A percentile compares a stretch with the other conserved stretches of the same genome.
These are phyloP conservation scores for Lactifluus volemus DNA, from an alignment of 768 basidiomycete species.

Conservation along the genomic window DNA sequence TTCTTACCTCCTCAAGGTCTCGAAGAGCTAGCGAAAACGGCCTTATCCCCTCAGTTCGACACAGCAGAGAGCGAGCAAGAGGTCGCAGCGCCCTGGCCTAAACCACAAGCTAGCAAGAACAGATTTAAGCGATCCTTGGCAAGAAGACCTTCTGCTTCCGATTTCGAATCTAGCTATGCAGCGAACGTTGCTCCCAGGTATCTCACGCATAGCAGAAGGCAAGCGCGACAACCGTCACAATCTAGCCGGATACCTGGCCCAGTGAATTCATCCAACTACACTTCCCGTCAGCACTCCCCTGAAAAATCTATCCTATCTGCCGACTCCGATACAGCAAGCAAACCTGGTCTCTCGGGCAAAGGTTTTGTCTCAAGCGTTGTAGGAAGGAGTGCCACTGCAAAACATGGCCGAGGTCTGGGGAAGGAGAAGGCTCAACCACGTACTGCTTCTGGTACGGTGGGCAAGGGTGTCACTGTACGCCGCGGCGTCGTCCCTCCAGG, in stretches of 20 bases:
- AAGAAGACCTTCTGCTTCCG: conserved; percentile 60
- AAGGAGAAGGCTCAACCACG: conserved; percentile 38
- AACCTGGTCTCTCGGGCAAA: conserved; percentile 30
- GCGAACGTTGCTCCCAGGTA: conserved; percentile 84
- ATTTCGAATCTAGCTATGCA: conserved; percentile 88
- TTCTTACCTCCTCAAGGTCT: conserved; percentile 65
- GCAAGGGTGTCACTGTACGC: conserved; percentile 45
- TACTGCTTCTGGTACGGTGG: conserved; percentile 32
- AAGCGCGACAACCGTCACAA: conserved; percentile 30
- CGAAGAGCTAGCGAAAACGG: conserved; percentile 62
- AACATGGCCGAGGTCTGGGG: conserved; percentile 26
- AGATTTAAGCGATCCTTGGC: conserved; percentile 44
- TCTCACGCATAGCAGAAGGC: conserved; percentile 42
- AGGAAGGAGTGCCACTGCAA: conserved; percentile 32
- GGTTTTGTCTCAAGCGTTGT: conserved; percentile 24
- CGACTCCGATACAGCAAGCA: conserved; percentile 21
- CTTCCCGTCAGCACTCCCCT: conserved; percentile 63
- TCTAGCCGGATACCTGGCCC: conserved; percentile 47
- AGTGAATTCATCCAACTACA: conserved; percentile 39
- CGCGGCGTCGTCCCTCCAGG: conserved; percentile 41
- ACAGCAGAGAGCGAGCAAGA: conserved; percentile 78
- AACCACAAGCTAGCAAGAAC: conserved; percentile 35
- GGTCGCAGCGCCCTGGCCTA: conserved; percentile 30
- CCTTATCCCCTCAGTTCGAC: conserved; percentile 46
- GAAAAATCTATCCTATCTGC: conserved; percentile 45